Conservation (phyloP, 2,329 filamentous ascomycete species). For the Akanthomyces uredinophilus region DNA sequence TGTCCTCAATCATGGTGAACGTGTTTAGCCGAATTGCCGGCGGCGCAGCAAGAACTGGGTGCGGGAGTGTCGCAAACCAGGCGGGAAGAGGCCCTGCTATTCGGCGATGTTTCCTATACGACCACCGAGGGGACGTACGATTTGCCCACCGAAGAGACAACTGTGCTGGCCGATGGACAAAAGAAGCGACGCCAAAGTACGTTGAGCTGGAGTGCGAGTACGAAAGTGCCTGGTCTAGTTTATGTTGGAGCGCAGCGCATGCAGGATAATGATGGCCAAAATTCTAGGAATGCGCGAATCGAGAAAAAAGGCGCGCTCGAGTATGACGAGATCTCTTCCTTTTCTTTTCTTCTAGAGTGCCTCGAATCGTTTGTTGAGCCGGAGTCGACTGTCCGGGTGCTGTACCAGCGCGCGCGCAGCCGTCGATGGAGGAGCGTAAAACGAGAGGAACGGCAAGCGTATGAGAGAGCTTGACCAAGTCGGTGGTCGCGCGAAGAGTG, state of each 20-base stretch:
- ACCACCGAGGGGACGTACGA: not conserved
- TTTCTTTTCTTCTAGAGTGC: not conserved
- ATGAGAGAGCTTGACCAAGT: not conserved
- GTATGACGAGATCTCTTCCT: not conserved
- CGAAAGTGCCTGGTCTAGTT: not conserved
- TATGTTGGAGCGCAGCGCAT: not conserved
- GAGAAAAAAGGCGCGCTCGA: not conserved
- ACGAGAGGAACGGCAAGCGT: conserved; percentile 2
- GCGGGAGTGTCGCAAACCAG: conserved; percentile 1
- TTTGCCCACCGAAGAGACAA: not conserved
- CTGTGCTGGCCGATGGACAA: not conserved
- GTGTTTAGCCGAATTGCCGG: not conserved
- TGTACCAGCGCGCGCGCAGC: not conserved
- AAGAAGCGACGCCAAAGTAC: not conserved
- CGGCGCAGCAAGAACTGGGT: not conserved
- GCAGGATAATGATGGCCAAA: not conserved
- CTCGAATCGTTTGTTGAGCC: not conserved
- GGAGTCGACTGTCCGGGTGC: not conserved
- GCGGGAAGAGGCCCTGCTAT: not conserved
- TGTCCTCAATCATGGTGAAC: conserved; percentile 11
- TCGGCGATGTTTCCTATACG: not conserved
- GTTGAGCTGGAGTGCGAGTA: not conserved
- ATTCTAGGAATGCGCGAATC: not conserved
- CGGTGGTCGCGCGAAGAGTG: not conserved
- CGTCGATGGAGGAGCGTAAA: not conserved